A percentile compares a stretch with the other conserved stretches of the same genome.
Conservation (phyloP, 768 basidiomycete genomes). For the Suillus cothurnatus region DNA sequence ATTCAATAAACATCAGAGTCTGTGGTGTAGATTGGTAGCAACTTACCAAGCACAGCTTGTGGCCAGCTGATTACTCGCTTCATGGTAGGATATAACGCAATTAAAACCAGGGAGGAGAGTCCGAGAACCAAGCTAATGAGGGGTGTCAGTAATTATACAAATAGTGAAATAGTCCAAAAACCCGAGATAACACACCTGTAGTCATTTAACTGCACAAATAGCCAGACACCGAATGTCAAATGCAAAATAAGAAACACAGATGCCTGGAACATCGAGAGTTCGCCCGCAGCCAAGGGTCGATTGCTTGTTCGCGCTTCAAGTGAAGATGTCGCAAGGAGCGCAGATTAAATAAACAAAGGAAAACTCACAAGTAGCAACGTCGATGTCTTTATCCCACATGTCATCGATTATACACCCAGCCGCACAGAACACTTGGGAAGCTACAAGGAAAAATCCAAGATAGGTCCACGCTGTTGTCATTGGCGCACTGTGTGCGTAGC, state of each 20-base stretch:
- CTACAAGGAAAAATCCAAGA: background rate
- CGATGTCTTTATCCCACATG: constrained; percentile 1
- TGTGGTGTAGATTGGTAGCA: constrained; percentile 6
- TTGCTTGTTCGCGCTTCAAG: background rate
- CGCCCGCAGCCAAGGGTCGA: background rate
- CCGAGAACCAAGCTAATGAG: constrained; percentile 2
- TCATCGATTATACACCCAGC: background rate
- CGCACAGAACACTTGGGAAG: background rate
- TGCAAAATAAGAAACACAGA: background rate
- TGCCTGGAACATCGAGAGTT: background rate
- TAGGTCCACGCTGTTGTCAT: background rate
- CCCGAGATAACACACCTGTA: background rate
- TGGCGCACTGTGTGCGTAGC: background rate
- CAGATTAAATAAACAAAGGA: background rate
- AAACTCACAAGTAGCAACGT: background rate
- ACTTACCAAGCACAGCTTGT: constrained; percentile 30
- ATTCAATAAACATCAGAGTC: background rate
- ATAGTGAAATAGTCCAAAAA: background rate
- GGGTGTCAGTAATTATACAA: background rate
- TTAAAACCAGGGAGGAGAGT: background rate
- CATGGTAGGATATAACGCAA: constrained; percentile 27
- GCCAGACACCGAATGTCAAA: background rate
- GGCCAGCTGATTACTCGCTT: constrained; percentile 31
- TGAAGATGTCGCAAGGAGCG: background rate
- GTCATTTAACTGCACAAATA: background rate